Conservation (phyloP, 2,329 filamentous ascomycete genomes). For the Aspergillus phoenicis region DNA sequence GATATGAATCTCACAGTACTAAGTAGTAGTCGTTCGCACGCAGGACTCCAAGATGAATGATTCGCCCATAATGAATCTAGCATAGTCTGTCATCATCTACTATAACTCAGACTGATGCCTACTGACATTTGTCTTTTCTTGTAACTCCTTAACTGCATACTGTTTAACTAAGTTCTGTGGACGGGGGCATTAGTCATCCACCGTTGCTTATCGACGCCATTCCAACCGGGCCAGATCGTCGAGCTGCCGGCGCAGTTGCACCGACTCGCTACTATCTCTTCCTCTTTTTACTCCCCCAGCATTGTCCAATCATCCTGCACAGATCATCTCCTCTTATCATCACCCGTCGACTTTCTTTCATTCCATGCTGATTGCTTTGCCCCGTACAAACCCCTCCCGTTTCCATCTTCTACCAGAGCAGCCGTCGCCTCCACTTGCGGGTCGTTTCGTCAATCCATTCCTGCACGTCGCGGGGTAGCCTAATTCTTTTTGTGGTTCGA, state of each 20-base stretch:
- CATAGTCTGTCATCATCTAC: no score
- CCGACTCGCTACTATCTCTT: not conserved
- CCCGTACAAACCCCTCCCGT: not conserved
- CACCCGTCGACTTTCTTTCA: not conserved
- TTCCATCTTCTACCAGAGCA: conserved; percentile 1
- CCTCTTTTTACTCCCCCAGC: not conserved
- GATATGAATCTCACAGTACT: no score
- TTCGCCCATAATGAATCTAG: no score
- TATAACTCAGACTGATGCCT: no score
- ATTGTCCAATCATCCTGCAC: conserved; percentile 5
- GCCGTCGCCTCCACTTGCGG: conserved; percentile 21
- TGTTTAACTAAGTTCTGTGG: no score
- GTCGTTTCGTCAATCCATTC: conserved; percentile 7
- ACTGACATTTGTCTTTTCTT: no score
- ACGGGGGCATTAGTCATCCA: not conserved
- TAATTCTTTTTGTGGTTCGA: not conserved
- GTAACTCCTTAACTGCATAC: no score
- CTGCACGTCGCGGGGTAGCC: conserved; percentile 4
- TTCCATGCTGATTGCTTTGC: not conserved
- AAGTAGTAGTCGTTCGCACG: no score
- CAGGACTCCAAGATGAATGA: no score
- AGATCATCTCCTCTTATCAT: conserved; percentile 1
- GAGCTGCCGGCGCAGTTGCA: not conserved
- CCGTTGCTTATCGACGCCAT: not conserved
- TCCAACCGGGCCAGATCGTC: not conserved